These are phyloP conservation scores for Hansfordia pulvinata DNA, from an alignment of 2,329 filamentous ascomycete species.

Conservation along the genomic window DNA sequence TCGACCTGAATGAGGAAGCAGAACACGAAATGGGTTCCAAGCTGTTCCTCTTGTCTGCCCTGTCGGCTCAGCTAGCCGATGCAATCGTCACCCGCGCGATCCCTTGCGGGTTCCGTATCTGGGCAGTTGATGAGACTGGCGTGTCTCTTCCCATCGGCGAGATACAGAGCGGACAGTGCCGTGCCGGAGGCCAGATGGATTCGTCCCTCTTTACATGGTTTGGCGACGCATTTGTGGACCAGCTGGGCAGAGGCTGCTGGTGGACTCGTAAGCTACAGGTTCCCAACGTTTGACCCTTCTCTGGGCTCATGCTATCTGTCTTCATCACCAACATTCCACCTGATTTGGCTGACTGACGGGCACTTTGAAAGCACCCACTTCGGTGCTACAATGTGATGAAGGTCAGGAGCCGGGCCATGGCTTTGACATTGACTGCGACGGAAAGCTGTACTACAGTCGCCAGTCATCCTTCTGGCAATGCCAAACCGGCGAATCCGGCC, in stretches of 20 bases:
- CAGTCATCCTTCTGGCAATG: conserved; percentile 45
- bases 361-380: conserved; percentile 29
- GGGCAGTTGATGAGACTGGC: too few relatives aligned
- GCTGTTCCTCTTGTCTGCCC: too few relatives aligned
- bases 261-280: conserved; percentile 47
- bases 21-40: too few relatives aligned
- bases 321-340: neutral
- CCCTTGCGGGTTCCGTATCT: too few relatives aligned
- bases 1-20: too few relatives aligned
- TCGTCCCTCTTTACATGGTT: conserved; percentile 40
- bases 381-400: conserved; percentile 47
- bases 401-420: conserved; percentile 35
- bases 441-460: conserved; percentile 35
- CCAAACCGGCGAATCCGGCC: conserved; percentile 36
- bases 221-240: conserved; percentile 39
- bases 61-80: too few relatives aligned
- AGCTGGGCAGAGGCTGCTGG: conserved; percentile 45
- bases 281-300: too few relatives aligned
- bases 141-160: conserved; percentile 49
- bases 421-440: conserved; percentile 40
- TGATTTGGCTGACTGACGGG: conserved; percentile 6
- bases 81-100: conserved; percentile 23
- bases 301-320: neutral
- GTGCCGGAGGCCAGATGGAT: conserved; percentile 34
- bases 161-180: conserved; percentile 46